Conservation (phyloP, 1,139 yeast genomes). For the Suhomyces terraborum region DNA sequence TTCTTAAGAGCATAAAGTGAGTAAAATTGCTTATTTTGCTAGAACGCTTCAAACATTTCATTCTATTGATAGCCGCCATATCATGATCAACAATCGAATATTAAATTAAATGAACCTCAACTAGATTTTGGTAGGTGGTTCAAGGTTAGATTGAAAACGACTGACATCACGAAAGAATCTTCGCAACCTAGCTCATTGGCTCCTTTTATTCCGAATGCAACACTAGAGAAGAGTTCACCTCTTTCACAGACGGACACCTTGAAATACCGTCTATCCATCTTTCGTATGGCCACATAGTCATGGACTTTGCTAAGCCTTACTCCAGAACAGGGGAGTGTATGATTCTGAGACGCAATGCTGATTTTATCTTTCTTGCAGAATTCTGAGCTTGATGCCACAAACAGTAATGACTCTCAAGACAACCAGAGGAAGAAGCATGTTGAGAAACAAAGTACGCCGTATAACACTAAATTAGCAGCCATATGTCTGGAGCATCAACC, state of each 20-base stretch:
- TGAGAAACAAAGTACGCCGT: no score
- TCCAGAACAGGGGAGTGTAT: slow-evolving; percentile 56
- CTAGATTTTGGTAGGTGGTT: no score
- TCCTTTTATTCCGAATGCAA: slow-evolving; percentile 36
- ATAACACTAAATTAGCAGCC: slow-evolving; percentile 6
- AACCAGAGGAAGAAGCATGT: neutral
- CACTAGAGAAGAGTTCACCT: slow-evolving; percentile 54
- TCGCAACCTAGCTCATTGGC: no score
- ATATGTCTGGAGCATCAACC: no score
- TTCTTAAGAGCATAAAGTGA: slow-evolving; percentile 64
- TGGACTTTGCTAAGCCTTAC: slow-evolving; percentile 58
- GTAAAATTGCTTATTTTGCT: no score
- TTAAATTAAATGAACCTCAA: no score
- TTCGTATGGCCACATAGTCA: slow-evolving; percentile 34
- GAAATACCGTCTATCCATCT: slow-evolving; percentile 49
- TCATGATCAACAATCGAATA: no score
- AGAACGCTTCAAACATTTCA: slow-evolving; percentile 25
- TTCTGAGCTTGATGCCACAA: no score
- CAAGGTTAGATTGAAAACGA: no score
- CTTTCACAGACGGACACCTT: slow-evolving; percentile 55
- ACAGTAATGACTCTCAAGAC: no score
- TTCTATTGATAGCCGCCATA: no score
- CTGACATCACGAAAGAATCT: no score
- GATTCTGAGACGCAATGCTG: slow-evolving; percentile 37
- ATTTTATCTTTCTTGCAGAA: slow-evolving; percentile 34